Evolutionary conservation across 176 grass and related monocot species (phyloP).

Genomic region (Eremochloa ophiuroides): DNA sequence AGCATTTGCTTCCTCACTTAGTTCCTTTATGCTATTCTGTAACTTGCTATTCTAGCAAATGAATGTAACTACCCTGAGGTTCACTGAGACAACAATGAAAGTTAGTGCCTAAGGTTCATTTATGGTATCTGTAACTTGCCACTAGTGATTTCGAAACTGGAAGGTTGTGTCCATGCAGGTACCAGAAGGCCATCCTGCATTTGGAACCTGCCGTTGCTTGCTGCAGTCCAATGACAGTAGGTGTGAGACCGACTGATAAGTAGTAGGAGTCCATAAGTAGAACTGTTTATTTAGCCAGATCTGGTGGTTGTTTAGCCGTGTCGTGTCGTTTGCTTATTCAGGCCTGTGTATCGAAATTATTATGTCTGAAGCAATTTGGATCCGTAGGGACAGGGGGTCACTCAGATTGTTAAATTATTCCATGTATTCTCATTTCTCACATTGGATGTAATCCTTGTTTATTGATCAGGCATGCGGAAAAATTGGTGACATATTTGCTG

Average conservation of each 20-base stretch:
- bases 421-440: background rate
- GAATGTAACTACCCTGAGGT: no score
- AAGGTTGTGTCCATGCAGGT: no score
- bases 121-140: no score
- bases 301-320: background rate
- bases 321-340: background rate
- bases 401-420: background rate
- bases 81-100: no score
- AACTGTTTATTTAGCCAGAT: background rate
- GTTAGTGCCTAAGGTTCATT: no score
- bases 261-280: background rate
- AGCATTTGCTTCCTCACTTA: no score
- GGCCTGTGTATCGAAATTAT: background rate
- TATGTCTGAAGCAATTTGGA: background rate
- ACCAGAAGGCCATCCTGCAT: no score
- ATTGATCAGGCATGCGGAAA: slow-evolving; percentile 59
- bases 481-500: slow-evolving; percentile 80
- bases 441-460: background rate
- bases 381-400: background rate
- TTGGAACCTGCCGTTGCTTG: background rate
- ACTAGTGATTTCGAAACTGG: no score
- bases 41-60: no score
- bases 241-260: slow-evolving; percentile 1
- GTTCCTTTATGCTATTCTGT: no score
- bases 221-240: background rate